phyloP scores from a whole-genome alignment of 106 monocot genomes.

The Gastrodia elata region DNA sequence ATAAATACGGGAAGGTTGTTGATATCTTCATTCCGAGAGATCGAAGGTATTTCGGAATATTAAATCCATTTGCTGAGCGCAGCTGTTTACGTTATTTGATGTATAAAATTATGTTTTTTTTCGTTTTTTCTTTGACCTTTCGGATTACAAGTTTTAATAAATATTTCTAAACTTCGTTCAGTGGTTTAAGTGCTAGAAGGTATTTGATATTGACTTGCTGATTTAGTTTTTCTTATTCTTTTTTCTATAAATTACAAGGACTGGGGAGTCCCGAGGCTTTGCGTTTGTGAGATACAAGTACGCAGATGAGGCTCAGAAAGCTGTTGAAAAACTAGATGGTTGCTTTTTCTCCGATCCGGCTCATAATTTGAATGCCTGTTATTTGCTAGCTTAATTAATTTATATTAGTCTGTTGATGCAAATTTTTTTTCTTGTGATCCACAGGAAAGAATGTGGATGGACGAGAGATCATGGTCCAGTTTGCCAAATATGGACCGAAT shows the following conservation, averaged over 20 bases:
- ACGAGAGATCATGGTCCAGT: conserved; percentile 83
- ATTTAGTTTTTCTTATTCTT: neutral
- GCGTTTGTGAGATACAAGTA: conserved; percentile 96
- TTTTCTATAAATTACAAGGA: conserved; percentile 30
- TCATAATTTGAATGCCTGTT: neutral
- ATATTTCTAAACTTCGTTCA: neutral
- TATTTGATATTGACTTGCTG: neutral
- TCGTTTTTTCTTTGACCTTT: neutral
- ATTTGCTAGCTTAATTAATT: neutral
- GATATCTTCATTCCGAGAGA: conserved; percentile 90
- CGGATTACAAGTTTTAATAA: neutral
- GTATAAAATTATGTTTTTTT: neutral
- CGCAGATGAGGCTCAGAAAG: conserved; percentile 81
- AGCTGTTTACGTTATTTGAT: neutral
- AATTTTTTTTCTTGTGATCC: conserved; percentile 2
- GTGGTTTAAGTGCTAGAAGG: neutral
- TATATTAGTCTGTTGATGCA: neutral
- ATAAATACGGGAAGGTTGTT: conserved; percentile 83
- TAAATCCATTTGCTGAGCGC: neutral
- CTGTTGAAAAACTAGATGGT: conserved; percentile 88
- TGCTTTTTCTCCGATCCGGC: neutral
- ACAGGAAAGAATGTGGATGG: conserved; percentile 82
- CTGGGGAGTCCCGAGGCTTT: conserved; percentile 87
- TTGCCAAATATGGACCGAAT: conserved; percentile 95
- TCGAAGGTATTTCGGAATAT: conserved; percentile 33